Conservation (phyloP, 2,329 filamentous ascomycete species). For the Intubia oerlemansii region DNA sequence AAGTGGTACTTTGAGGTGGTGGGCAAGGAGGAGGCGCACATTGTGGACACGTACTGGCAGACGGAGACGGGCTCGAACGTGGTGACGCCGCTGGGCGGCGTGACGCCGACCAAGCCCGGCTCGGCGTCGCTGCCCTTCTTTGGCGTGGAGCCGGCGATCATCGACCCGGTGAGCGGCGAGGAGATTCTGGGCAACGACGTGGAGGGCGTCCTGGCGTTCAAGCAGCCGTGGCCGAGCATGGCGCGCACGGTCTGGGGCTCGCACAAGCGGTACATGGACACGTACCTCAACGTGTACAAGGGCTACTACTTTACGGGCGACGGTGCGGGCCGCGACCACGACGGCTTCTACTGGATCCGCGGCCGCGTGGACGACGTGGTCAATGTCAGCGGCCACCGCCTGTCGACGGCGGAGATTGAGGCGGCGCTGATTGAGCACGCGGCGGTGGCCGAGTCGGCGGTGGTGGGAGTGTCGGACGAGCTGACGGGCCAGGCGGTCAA, state of each 20-base stretch:
- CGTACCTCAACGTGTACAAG: conserved; percentile 92
- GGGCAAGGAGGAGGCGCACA: conserved; percentile 78
- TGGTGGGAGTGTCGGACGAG: conserved; percentile 84
- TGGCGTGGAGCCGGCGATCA: conserved; percentile 90
- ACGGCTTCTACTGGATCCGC: conserved; percentile 99
- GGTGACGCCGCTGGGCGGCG: conserved; percentile 78
- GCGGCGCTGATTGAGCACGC: conserved; percentile 86
- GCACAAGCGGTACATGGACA: conserved; percentile 97
- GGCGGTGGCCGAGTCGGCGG: conserved; percentile 78
- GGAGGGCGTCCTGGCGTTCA: conserved; percentile 90
- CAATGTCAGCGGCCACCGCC: conserved; percentile 87
- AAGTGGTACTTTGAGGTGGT: conserved; percentile 98
- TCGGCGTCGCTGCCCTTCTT: conserved; percentile 95
- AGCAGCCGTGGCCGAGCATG: conserved; percentile 97
- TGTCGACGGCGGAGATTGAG: conserved; percentile 96
- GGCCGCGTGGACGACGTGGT: conserved; percentile 97
- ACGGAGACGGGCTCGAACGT: conserved; percentile 96
- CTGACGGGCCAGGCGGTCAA: conserved; percentile 94
- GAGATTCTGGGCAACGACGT: conserved; percentile 93
- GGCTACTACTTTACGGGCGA: conserved; percentile 95
- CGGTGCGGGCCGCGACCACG: conserved; percentile 85
- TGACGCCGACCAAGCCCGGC: conserved; percentile 92
- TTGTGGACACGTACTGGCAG: conserved; percentile 99
- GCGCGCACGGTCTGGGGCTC: conserved; percentile 93
- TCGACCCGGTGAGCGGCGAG: conserved; percentile 85